Conservation (phyloP, 1,139 yeast genomes). For the Kodamaea plutei region DNA sequence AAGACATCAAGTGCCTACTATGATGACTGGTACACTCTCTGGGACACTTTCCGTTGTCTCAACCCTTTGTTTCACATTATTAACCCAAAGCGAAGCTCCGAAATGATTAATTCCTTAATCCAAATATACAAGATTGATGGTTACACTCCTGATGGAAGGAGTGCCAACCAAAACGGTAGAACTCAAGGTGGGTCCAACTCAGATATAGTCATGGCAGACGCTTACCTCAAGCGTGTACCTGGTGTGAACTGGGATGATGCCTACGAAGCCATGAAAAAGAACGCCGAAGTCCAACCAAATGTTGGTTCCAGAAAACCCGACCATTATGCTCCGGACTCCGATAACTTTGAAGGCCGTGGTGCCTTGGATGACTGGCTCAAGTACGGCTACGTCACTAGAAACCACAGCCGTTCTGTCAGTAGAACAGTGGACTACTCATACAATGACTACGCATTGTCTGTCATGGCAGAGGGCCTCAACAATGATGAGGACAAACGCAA, state of each 20-base stretch:
- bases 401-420: constrained; percentile 29
- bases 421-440: constrained; percentile 38
- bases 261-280: constrained; percentile 31
- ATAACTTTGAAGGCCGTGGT: constrained; percentile 29
- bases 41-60: constrained; percentile 37
- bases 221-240: constrained; percentile 26
- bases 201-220: constrained; percentile 39
- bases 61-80: constrained; percentile 29
- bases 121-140: constrained; percentile 32
- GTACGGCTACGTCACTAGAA: constrained; percentile 27
- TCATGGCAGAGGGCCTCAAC: constrained; percentile 31
- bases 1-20: constrained; percentile 25
- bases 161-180: constrained; percentile 36
- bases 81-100: constrained; percentile 27
- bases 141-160: constrained; percentile 36
- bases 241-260: constrained; percentile 28
- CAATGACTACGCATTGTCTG: constrained; percentile 33
- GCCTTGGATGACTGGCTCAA: constrained; percentile 30
- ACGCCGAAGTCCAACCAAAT: constrained; percentile 31
- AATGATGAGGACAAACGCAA: constrained; percentile 20
- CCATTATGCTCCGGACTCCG: constrained; percentile 28
- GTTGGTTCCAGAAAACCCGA: constrained; percentile 2
- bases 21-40: constrained; percentile 38
- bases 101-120: constrained; percentile 26
- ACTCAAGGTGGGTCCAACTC: constrained; percentile 41